Conservation (phyloP, 208 protist species). For the Wallacemonas sp. region DNA sequence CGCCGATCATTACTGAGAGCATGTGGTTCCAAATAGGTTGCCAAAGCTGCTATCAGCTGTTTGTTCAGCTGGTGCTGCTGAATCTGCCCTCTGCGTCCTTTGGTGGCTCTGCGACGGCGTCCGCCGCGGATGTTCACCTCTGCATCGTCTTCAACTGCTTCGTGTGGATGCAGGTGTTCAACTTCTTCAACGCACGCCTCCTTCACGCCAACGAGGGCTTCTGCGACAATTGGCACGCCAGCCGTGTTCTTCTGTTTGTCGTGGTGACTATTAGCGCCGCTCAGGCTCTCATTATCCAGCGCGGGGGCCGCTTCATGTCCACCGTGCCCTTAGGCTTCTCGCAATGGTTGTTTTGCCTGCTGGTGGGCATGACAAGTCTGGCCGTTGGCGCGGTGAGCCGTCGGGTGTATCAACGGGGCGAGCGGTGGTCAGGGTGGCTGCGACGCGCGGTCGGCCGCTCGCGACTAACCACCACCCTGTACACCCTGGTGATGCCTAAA, state of each 20-base stretch:
- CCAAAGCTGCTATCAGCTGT: conserved; percentile 79
- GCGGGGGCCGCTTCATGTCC: conserved; percentile 75
- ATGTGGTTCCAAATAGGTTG: conserved; percentile 92
- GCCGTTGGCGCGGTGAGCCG: conserved; percentile 38
- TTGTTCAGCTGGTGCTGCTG: conserved; percentile 62
- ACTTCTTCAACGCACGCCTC: conserved; percentile 88
- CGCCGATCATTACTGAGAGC: conserved; percentile 77
- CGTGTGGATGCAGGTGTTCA: conserved; percentile 89
- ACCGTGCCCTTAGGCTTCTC: conserved; percentile 63
- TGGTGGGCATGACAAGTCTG: conserved; percentile 45
- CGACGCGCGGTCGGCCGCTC: background rate
- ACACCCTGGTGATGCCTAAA: conserved; percentile 12
- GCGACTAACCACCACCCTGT: background rate
- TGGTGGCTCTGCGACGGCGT: conserved; percentile 24
- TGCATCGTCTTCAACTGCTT: conserved; percentile 87
- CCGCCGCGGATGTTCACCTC: conserved; percentile 37
- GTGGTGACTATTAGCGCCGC: conserved; percentile 53
- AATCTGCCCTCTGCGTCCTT: conserved; percentile 7
- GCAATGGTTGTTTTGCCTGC: conserved; percentile 66
- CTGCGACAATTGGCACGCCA: conserved; percentile 55
- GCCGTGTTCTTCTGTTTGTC: conserved; percentile 56
- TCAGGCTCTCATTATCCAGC: conserved; percentile 77
- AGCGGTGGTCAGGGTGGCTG: conserved; percentile 14
- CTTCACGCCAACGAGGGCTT: conserved; percentile 51
- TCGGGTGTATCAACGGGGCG: conserved; percentile 21